Base-by-base conservation (phyloP, 805 yeast species). In the Kodamaea laetipori region DNA sequence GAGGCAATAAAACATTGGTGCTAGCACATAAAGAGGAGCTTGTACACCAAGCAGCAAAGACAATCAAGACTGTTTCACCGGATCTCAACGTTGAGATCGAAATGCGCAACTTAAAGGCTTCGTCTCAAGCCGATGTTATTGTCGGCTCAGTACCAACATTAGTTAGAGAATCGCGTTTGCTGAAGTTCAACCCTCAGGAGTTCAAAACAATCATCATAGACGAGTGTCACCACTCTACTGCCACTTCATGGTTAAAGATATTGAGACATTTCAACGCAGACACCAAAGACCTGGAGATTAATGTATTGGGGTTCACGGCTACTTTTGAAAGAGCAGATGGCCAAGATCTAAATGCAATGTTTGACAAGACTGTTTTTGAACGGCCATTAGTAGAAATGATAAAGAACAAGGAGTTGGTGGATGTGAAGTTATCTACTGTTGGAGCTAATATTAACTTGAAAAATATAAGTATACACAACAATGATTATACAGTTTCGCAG, bases 191-290 rank as follows among this genome's bases (percentile, higher is more conserved):
- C 43, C 84, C 90, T 0, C 38, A 43, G 2, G 77, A 78, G n/a
- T 84, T 76, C 65, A 84, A 87, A 56, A 71, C 90, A 24, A 77
- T 92, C 12, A 80, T 90, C 15, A 71, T 90, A 2, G 98, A 90
- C 63, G 98, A 90, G 60, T 95, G 96, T 31, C 98, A 90, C 57
- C 97, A 90, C 62, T 83, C 95, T 0, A 85, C 86, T 1, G 89
- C 96, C 0, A 57, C 61, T 11, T 73, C 90, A 1, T 92, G 90
- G 67, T 35, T 64, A 12, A 70, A 73, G 23, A 71, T 90, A 1
- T 58, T 88, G 41, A 59, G 69, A 3, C 72, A 86, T 54, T 88
- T 90, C 53, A 67, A 69, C 0, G 82, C 83, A 6, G 53, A 61
- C 30, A 54, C 56, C 1, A 51, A 65, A 0, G 58, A 67, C 0